Conservation (phyloP, 2,329 filamentous ascomycete genomes). For the Nemania sp. region DNA sequence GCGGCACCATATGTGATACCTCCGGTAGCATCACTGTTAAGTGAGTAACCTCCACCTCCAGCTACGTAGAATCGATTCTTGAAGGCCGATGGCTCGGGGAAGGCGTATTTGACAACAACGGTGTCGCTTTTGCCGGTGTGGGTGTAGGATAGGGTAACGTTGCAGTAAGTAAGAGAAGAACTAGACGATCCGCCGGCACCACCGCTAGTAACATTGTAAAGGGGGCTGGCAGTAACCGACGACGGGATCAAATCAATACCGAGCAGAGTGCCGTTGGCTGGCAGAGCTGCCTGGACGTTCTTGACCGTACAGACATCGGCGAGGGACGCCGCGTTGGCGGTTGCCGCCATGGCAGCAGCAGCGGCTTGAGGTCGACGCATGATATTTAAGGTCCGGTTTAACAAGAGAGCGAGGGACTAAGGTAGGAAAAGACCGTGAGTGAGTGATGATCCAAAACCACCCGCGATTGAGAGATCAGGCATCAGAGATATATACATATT, state of each 20-base stretch:
- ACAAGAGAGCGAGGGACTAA: slow-evolving; percentile 4
- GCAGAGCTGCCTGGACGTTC: slow-evolving; percentile 57
- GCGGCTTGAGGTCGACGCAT: slow-evolving; percentile 14
- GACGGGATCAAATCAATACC: slow-evolving; percentile 58
- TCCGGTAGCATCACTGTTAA: slow-evolving; percentile 54
- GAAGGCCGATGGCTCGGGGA: slow-evolving; percentile 54
- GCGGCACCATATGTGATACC: slow-evolving; percentile 58
- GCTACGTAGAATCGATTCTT: slow-evolving; percentile 60
- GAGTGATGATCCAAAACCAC: not conserved
- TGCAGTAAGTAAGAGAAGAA: slow-evolving; percentile 50
- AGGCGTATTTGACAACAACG: slow-evolving; percentile 52
- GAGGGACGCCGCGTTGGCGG: slow-evolving; percentile 52
- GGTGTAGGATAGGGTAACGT: slow-evolving; percentile 53
- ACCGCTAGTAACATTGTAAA: slow-evolving; percentile 52
- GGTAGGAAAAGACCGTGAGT: not conserved
- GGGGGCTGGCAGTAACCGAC: slow-evolving; percentile 54
- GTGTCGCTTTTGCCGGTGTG: slow-evolving; percentile 51
- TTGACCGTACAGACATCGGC: slow-evolving; percentile 57
- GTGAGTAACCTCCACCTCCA: slow-evolving; percentile 59
- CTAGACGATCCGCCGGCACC: slow-evolving; percentile 44
- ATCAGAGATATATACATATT: slow-evolving; percentile 7
- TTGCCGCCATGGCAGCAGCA: slow-evolving; percentile 3
- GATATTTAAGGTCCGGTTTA: not conserved
- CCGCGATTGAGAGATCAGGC: not conserved
- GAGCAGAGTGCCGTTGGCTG: slow-evolving; percentile 56